Evolutionary conservation across 2,329 filamentous ascomycete genomes (phyloP), one percentile per base, ranked within the genome.

Genomic region (Endoconidiophora polonica): DNA sequence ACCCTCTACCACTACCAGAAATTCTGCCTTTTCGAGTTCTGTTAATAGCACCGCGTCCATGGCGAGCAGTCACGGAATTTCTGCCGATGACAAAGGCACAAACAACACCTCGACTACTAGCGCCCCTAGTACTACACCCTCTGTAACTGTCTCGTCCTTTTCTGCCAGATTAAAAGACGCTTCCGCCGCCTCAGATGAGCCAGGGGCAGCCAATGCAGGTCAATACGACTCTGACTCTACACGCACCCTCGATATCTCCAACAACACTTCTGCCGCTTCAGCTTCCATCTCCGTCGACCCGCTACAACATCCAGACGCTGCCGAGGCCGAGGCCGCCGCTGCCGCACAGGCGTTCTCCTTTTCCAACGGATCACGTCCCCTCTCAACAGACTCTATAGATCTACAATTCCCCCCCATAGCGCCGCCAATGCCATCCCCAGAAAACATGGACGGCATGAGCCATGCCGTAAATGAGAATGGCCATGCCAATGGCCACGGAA

Each of bases 21-120:
- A 69, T 56, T 76, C 73, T 52, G 66, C 63, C 54, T 72, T 77
- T 56, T 75, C 73, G 39, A 74, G 72, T 63, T 76, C 72, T 42
- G 62, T 72, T 39, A 71, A 72, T 58, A 77, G 74, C 61, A 73
- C 68, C 58, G 60, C 63, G 16, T 74, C 72, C 48, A 62, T 56
- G 55, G 66, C 62, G 52, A 62, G 60, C 49, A 65, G 55, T 58
- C 63, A 56, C 47, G 48, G 36, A 39, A 58, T 64, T 23, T 49
- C 54, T 24, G 50, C 49, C n/a, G 49, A 46, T 44, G 58, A 61
- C 20, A 58, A 37, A 18, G 6, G 36, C 14, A 37, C 18, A 22
- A 22, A 38, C 16, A 45, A 16, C 6, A 33, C 29, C 26, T 45
- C 41, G 38, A 16, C 41, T 24, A 23, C 41, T 43, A 14, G 41